Evolutionary conservation across 768 basidiomycete genomes (phyloP).

Genomic region (Mycena belliarum): DNA sequence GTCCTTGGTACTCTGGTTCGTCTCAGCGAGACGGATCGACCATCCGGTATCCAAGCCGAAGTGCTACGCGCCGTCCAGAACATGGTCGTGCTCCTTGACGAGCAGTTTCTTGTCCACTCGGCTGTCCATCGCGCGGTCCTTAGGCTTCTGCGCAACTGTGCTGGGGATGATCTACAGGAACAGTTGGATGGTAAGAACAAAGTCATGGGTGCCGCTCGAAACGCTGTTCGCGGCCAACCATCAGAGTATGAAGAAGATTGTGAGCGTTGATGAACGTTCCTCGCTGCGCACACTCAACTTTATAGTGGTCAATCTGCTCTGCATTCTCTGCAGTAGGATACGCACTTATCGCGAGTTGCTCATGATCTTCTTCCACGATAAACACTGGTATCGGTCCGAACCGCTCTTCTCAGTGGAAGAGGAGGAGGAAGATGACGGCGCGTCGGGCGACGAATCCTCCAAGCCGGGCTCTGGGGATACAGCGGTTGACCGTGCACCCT

Average conservation of each 20-base stretch:
- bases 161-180: slow-evolving; percentile 90
- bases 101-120: slow-evolving; percentile 91
- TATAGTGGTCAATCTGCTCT: slow-evolving; percentile 89
- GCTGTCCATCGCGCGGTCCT: slow-evolving; percentile 88
- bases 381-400: slow-evolving; percentile 81
- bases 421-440: slow-evolving; percentile 67
- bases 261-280: slow-evolving; percentile 40
- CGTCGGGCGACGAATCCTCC: slow-evolving; percentile 39
- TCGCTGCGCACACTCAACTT: slow-evolving; percentile 11
- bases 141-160: slow-evolving; percentile 80
- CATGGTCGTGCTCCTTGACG: slow-evolving; percentile 89
- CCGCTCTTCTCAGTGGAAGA: slow-evolving; percentile 77
- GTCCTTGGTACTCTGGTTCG: slow-evolving; percentile 82
- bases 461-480: slow-evolving; percentile 20
- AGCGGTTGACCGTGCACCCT: slow-evolving; percentile 35
- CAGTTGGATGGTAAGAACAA: slow-evolving; percentile 76
- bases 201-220: slow-evolving; percentile 84
- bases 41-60: slow-evolving; percentile 88
- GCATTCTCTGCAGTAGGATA: slow-evolving; percentile 90
- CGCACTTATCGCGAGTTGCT: slow-evolving; percentile 85
- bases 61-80: slow-evolving; percentile 86
- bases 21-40: slow-evolving; percentile 82
- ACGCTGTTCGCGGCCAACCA: slow-evolving; percentile 64
- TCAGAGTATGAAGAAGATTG: slow-evolving; percentile 89
- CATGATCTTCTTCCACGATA: slow-evolving; percentile 97